Conservation (phyloP, 73 alveolate species). For the Paraurostyla sp. region DNA sequence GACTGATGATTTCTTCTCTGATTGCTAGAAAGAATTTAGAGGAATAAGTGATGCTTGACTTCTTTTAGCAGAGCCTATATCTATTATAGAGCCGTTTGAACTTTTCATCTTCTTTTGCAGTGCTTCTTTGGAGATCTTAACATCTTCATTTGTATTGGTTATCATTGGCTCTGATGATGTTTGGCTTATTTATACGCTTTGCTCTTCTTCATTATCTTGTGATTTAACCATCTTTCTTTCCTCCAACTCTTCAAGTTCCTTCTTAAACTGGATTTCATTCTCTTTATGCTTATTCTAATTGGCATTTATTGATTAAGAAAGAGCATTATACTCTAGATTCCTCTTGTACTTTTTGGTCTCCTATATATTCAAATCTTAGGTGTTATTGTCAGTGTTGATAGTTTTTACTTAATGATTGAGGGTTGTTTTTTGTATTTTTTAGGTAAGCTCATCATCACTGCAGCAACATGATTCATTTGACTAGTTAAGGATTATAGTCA, state of each 20-base stretch:
- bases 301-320: constrained; percentile 17
- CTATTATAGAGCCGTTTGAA: not conserved
- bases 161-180: not conserved
- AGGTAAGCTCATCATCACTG: constrained; percentile 27
- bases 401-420: not conserved
- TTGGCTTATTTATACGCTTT: not conserved
- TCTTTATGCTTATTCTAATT: not conserved
- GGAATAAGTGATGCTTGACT: not conserved
- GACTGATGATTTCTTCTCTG: not conserved
- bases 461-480: constrained; percentile 38
- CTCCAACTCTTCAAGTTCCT: not conserved
- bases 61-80: not conserved
- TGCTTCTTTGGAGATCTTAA: not conserved
- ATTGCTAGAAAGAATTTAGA: not conserved
- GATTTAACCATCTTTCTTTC: not conserved
- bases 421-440: not conserved
- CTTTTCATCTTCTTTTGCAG: not conserved
- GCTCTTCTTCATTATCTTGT: not conserved
- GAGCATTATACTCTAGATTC: not conserved
- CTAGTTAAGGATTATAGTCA: not conserved
- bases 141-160: not conserved
- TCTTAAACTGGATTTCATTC: not conserved
- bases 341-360: not conserved
- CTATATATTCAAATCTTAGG: no score
- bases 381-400: not conserved